These are phyloP conservation scores for Leccinum cinnamomeum DNA, from an alignment of 1,284 basidiomycete genomes.

Conservation along the genomic window DNA sequence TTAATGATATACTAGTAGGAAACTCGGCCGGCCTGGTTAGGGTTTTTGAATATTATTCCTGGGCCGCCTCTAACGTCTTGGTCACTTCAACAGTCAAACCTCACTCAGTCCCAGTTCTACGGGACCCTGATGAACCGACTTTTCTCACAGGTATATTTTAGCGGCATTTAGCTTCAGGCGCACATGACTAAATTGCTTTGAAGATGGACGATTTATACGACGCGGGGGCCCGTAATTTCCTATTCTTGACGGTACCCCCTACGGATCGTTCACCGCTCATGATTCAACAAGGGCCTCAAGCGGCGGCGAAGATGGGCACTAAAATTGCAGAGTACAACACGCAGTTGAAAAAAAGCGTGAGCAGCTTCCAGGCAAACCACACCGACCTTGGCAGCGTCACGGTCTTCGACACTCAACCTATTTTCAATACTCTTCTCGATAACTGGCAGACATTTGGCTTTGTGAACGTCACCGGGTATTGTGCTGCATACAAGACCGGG, in stretches of 20 bases:
- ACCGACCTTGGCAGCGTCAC: slow-evolving; percentile 44
- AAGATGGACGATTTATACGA: slow-evolving; percentile 56
- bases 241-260: slow-evolving; percentile 68
- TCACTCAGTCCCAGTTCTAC: slow-evolving; percentile 53
- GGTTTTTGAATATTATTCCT: slow-evolving; percentile 10
- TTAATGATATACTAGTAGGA: slow-evolving; percentile 53
- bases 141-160: slow-evolving; percentile 49
- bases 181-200: slow-evolving; percentile 41
- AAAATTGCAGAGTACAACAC: slow-evolving; percentile 53
- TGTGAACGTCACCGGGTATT: slow-evolving; percentile 59
- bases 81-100: slow-evolving; percentile 38
- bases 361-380: slow-evolving; percentile 44
- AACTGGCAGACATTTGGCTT: slow-evolving; percentile 54
- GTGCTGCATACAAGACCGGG: slow-evolving; percentile 58
- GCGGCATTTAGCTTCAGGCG: slow-evolving; percentile 41
- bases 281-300: slow-evolving; percentile 38
- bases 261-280: slow-evolving; percentile 58
- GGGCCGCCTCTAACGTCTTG: not conserved
- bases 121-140: slow-evolving; percentile 51
- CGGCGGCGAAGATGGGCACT: slow-evolving; percentile 39
- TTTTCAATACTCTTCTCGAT: slow-evolving; percentile 60
- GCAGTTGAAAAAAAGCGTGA: slow-evolving; percentile 41
- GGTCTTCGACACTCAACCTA: slow-evolving; percentile 55
- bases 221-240: slow-evolving; percentile 58
- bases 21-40: slow-evolving; percentile 53